A percentile compares a stretch with the other conserved stretches of the same genome.
These are phyloP conservation scores for Mallotus nudiflorus DNA, from an alignment of 345 rosid genomes.

Conservation along the genomic window DNA sequence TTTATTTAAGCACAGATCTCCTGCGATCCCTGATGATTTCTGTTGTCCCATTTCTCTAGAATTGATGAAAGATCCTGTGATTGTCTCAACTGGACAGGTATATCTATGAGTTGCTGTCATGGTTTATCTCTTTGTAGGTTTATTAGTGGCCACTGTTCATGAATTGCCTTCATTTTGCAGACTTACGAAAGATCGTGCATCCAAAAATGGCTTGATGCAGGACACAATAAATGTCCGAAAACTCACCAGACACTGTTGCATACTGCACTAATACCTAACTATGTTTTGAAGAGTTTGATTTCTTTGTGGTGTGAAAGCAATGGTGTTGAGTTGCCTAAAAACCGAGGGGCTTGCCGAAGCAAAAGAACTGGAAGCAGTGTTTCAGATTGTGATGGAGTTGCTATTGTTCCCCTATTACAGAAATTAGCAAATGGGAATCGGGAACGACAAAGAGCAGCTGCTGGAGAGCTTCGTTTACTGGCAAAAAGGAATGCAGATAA, in stretches of 20 bases:
- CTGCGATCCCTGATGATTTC: constrained; percentile 94
- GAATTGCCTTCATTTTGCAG: constrained; percentile 46
- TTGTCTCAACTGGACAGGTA: constrained; percentile 98
- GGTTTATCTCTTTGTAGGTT: constrained; percentile 1
- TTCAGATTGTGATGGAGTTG: constrained; percentile 81
- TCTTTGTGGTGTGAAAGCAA: constrained; percentile 96
- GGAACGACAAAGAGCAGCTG: constrained; percentile 90
- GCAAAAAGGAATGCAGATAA: constrained; percentile 95
- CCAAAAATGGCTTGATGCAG: constrained; percentile 98
- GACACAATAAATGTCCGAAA: constrained; percentile 94
- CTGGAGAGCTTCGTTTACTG: constrained; percentile 91
- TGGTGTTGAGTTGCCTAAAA: constrained; percentile 85
- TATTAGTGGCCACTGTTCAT: constrained; percentile 18
- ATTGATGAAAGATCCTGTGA: constrained; percentile 97
- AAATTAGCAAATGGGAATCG: constrained; percentile 59
- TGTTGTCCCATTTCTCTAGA: constrained; percentile 98
- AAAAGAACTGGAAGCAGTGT: constrained; percentile 53
- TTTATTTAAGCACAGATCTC: constrained; percentile 71
- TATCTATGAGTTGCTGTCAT: constrained; percentile 3
- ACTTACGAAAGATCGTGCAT: constrained; percentile 94
- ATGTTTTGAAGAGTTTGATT: constrained; percentile 88
- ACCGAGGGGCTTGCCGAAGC: constrained; percentile 58
- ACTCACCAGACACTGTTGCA: constrained; percentile 93
- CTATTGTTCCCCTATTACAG: constrained; percentile 60
- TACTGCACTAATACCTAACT: constrained; percentile 82